These are phyloP conservation scores for Boletus coccyginus DNA, from an alignment of 768 basidiomycete genomes.

Conservation along the genomic window DNA sequence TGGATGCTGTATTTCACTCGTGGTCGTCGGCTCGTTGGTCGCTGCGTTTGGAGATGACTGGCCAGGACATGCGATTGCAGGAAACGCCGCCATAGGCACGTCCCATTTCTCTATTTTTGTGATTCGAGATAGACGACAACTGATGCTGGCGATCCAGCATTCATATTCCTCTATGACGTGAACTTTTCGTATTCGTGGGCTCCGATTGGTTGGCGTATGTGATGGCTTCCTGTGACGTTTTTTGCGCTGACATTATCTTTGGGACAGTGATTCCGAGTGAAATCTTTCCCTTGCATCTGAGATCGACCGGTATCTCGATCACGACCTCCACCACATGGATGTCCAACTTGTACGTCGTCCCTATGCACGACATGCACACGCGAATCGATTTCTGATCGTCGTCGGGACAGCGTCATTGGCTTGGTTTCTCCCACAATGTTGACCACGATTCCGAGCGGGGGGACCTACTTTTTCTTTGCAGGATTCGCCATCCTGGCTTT, in stretches of 20 bases:
- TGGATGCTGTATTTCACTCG: slow-evolving; percentile 31
- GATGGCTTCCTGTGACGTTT: background rate
- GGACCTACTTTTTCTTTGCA: slow-evolving; percentile 30
- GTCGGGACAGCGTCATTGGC: slow-evolving; percentile 23
- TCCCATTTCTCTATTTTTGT: slow-evolving; percentile 12
- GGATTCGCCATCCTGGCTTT: slow-evolving; percentile 27
- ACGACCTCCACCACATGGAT: slow-evolving; percentile 43
- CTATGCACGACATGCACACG: background rate
- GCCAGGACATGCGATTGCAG: slow-evolving; percentile 27
- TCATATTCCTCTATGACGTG: slow-evolving; percentile 39
- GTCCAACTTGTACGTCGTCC: slow-evolving; percentile 32
- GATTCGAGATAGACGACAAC: slow-evolving; percentile 9
- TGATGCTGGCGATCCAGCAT: slow-evolving; percentile 23
- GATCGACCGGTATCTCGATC: slow-evolving; percentile 41
- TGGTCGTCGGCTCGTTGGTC: slow-evolving; percentile 29
- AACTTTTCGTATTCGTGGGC: slow-evolving; percentile 37
- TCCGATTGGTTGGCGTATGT: slow-evolving; percentile 28
- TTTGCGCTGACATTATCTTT: slow-evolving; percentile 4
- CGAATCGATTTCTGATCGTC: background rate
- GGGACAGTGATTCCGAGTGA: slow-evolving; percentile 38
- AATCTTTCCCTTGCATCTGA: slow-evolving; percentile 40
- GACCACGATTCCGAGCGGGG: slow-evolving; percentile 17
- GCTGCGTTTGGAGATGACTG: slow-evolving; percentile 29
- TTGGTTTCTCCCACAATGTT: slow-evolving; percentile 30
- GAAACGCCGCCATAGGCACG: slow-evolving; percentile 28